Conservation (phyloP, 1,284 basidiomycete genomes). For the Kalmanozyma brasiliensis region DNA sequence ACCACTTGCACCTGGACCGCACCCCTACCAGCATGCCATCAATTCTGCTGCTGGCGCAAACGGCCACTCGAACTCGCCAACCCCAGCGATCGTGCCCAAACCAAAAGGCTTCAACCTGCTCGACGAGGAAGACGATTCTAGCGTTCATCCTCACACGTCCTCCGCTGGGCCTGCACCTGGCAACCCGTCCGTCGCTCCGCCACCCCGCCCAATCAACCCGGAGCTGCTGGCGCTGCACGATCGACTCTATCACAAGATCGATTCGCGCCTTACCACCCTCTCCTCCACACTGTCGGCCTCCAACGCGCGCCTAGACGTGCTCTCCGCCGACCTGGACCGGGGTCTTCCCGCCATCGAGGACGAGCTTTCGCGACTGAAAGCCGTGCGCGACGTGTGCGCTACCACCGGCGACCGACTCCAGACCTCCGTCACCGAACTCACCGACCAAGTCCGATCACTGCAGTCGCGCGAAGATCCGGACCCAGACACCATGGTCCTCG, state of each 20-base stretch:
- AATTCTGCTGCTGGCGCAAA: not conserved
- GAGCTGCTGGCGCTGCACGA: conserved; percentile 86
- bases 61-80: conserved; percentile 7
- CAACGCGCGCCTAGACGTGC: conserved; percentile 79
- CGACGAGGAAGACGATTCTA: conserved; percentile 36
- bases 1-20: conserved; percentile 13
- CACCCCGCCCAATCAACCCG: conserved; percentile 80
- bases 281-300: conserved; percentile 76
- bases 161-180: not conserved
- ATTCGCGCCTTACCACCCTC: conserved; percentile 76
- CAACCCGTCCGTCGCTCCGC: conserved; percentile 72
- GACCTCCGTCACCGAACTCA: conserved; percentile 75
- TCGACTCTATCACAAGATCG: conserved; percentile 80
- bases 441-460: conserved; percentile 76
- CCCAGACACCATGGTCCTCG: conserved; percentile 54
- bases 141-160: not conserved
- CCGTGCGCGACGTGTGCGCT: conserved; percentile 90
- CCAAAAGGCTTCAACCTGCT: conserved; percentile 38
- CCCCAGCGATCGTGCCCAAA: conserved; percentile 15
- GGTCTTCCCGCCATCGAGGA: conserved; percentile 93
- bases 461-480: conserved; percentile 42
- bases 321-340: conserved; percentile 83
- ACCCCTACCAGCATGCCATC: conserved; percentile 5
- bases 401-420: conserved; percentile 78
- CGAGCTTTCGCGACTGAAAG: conserved; percentile 92